These are phyloP conservation scores for Bryum argenteum DNA, from an alignment of 225 moss, liverwort and hornwort species.

Conservation along the genomic window DNA sequence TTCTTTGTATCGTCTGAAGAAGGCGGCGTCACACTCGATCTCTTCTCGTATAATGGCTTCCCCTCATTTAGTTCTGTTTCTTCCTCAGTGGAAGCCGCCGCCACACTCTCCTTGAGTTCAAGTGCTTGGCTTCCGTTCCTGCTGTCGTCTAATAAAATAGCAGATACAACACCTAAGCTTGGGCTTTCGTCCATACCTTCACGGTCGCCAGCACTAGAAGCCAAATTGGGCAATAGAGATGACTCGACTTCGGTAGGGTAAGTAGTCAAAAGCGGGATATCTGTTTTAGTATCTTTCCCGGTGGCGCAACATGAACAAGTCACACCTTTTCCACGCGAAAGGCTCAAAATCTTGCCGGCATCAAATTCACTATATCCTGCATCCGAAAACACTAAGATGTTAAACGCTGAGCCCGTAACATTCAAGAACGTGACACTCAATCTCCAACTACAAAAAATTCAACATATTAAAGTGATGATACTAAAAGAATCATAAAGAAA, in stretches of 20 bases:
- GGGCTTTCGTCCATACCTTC: slow-evolving; percentile 23
- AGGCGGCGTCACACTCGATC: slow-evolving; percentile 24
- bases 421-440: slow-evolving; percentile 2
- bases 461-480: background rate
- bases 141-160: slow-evolving; percentile 40
- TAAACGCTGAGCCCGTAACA: slow-evolving; percentile 5
- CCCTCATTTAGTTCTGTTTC: slow-evolving; percentile 13
- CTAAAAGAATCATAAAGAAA: slow-evolving; percentile 1
- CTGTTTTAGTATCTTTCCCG: slow-evolving; percentile 12
- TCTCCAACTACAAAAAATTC: slow-evolving; percentile 1
- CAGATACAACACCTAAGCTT: slow-evolving; percentile 32
- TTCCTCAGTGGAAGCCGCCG: slow-evolving; percentile 18
- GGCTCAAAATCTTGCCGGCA: background rate
- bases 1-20: slow-evolving; percentile 29
- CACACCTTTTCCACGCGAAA: slow-evolving; percentile 6
- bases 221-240: slow-evolving; percentile 44
- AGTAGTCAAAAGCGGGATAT: slow-evolving; percentile 43
- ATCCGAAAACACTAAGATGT: slow-evolving; percentile 18
- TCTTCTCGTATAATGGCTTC: slow-evolving; percentile 18
- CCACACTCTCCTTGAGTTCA: slow-evolving; percentile 26
- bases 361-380: slow-evolving; percentile 31
- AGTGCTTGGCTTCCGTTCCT: slow-evolving; percentile 17
- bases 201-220: slow-evolving; percentile 44
- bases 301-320: background rate
- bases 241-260: slow-evolving; percentile 37